Evolutionary conservation across 2,329 filamentous ascomycete species (phyloP), one percentile per base, ranked within the genome.

Genomic region (Fusarium sulawesiense): DNA sequence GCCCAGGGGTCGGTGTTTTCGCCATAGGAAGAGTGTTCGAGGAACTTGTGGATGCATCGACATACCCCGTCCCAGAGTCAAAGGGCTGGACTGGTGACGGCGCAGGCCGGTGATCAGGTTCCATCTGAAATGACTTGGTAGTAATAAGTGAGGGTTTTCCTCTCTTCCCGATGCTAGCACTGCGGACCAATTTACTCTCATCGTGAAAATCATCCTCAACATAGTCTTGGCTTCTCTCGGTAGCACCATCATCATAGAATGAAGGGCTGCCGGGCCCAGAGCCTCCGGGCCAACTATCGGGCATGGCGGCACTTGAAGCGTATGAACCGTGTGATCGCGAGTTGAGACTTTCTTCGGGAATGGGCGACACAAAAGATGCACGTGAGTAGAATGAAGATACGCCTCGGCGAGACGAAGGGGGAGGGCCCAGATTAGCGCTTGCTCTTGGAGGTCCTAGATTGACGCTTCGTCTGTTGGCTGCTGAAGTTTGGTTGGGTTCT

Each of bases 221-320:
- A 4, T 82, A 82, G 42, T 81, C 78, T 25, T 75, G 76, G 46
- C 75, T 78, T 47, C 83, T 83, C 40, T 87, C 85, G 6, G 80
- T 80, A 46, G 84, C 82, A 4, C 80, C 78, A 34, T 87, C 85
- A 50, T 86, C 85, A 64, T 85, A 85, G 68, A 84, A 83, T 72
- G 82, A 73, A 56, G 84, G 78, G 76, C 83, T 87, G 32, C 76
- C 76, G 14, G 77, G 77, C 4, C 83, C 82, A 1, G 85, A 86
- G 14, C 60, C 76, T 7, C 83, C 86, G 7, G 84, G 87, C 87
- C 91, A 93, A 71, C 84, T 89, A 21, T 89, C 87, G 2, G 92
- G 91, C 77, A 93, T 92, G 1, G 88, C 91, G 37, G 89, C 87
- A 71, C 91, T 93, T 4, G 92, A 93, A 23, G 88, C 91, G 74